Evolutionary conservation across 345 rosid species (phyloP).

Genomic region (Citrus maxima): DNA sequence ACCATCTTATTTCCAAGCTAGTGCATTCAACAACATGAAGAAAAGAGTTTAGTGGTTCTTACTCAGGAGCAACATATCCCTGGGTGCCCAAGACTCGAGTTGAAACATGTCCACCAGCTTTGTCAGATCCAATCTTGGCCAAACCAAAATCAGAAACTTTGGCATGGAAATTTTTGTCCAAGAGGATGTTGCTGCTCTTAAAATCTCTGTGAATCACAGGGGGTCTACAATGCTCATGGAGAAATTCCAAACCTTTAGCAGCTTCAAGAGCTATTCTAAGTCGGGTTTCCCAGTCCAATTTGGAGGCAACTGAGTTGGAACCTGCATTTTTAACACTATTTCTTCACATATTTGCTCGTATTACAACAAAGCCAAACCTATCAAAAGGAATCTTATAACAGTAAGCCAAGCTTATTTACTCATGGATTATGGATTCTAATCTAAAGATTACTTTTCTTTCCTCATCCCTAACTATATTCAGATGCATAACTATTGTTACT

Average conservation of each 20-base stretch:
- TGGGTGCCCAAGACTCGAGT: slow-evolving; percentile 76
- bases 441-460: not conserved
- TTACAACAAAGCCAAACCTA: not conserved
- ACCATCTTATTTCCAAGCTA: not conserved
- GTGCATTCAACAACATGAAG: not conserved
- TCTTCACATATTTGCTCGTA: not conserved
- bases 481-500: not conserved
- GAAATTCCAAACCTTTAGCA: slow-evolving; percentile 83
- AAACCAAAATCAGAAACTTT: slow-evolving; percentile 82
- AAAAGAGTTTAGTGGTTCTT: slow-evolving; percentile 18
- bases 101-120: slow-evolving; percentile 73
- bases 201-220: slow-evolving; percentile 79
- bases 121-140: slow-evolving; percentile 72
- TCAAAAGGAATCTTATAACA: not conserved
- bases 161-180: slow-evolving; percentile 62
- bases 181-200: slow-evolving; percentile 69
- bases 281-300: slow-evolving; percentile 73
- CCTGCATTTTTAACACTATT: slow-evolving; percentile 37
- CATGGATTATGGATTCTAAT: not conserved
- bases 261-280: slow-evolving; percentile 77
- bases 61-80: slow-evolving; percentile 86
- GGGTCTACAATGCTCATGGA: slow-evolving; percentile 69
- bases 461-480: not conserved
- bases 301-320: slow-evolving; percentile 36
- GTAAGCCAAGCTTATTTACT: not conserved